Evolutionary conservation across 2,329 filamentous ascomycete genomes (phyloP).

Genomic region (Ceratocystis ficicola): DNA sequence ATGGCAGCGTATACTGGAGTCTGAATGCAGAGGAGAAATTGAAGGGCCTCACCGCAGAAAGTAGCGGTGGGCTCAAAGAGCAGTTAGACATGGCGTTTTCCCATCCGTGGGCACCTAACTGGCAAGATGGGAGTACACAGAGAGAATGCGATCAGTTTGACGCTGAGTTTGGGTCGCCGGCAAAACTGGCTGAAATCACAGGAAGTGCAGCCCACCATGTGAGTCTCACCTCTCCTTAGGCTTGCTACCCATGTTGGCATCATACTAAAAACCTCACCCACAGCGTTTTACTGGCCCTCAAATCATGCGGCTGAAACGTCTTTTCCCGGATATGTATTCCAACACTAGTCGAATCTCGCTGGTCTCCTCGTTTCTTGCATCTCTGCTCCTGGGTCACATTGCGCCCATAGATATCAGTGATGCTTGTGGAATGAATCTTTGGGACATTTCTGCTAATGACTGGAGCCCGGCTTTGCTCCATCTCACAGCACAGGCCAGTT

Average conservation of each 20-base stretch:
- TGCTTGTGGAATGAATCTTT: conserved; percentile 92
- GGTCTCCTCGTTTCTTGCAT: conserved; percentile 90
- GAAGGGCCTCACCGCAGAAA: conserved; percentile 40
- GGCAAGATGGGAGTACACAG: conserved; percentile 96
- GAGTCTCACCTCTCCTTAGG: conserved; percentile 29
- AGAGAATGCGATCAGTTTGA: conserved; percentile 85
- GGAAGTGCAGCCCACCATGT: conserved; percentile 93
- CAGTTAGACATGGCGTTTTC: conserved; percentile 66
- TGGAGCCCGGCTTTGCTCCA: conserved; percentile 68
- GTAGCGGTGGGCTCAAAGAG: conserved; percentile 50
- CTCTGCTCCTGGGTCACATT: conserved; percentile 70
- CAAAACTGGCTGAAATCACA: conserved; percentile 63
- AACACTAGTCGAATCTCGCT: conserved; percentile 77
- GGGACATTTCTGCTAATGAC: conserved; percentile 64
- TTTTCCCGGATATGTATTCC: conserved; percentile 68
- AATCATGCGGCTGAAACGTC: conserved; percentile 75
- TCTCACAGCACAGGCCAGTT: conserved; percentile 52
- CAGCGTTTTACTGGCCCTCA: conserved; percentile 95
- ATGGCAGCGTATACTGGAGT: conserved; percentile 93
- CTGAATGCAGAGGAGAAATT: conserved; percentile 54
- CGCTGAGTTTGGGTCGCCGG: conserved; percentile 50
- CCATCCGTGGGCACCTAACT: conserved; percentile 83
- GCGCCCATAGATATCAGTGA: conserved; percentile 90
- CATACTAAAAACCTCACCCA: background rate
- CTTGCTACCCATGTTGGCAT: background rate